These are phyloP conservation scores for Blakeslea trispora DNA, from an alignment of 371 early-diverging fungal genomes.

Conservation along the genomic window DNA sequence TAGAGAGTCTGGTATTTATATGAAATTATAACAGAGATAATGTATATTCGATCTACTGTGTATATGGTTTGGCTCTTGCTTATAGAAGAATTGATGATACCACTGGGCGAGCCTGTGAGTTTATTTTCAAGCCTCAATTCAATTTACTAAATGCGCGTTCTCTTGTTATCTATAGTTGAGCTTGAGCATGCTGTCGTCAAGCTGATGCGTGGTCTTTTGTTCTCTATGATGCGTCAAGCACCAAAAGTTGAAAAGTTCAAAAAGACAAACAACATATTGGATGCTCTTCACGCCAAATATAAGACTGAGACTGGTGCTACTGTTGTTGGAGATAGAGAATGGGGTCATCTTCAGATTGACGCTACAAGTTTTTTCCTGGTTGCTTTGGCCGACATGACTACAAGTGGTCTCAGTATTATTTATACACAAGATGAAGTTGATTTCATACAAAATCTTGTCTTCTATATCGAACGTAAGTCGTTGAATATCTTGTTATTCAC, in stretches of 20 bases:
- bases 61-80: constrained; percentile 84
- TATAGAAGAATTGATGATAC: constrained; percentile 85
- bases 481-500: too few species aligned
- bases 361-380: constrained; percentile 84
- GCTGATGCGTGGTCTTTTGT: constrained; percentile 75
- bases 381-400: constrained; percentile 85
- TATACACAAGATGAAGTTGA: constrained; percentile 89
- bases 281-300: constrained; percentile 90
- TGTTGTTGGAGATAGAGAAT: constrained; percentile 85
- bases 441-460: constrained; percentile 89
- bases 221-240: constrained; percentile 87
- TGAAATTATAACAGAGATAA: constrained; percentile 71
- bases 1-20: constrained; percentile 6
- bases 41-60: constrained; percentile 90
- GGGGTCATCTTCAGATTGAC: constrained; percentile 86
- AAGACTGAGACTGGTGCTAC: constrained; percentile 83
- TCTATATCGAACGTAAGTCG: constrained; percentile 82
- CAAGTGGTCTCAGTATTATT: constrained; percentile 75
- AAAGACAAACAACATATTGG: constrained; percentile 67
- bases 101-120: constrained; percentile 80
- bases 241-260: constrained; percentile 83
- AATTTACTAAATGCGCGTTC: not conserved
- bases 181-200: constrained; percentile 86
- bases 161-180: constrained; percentile 57
- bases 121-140: not conserved